These are phyloP conservation scores for Trifolium subterraneum DNA, from an alignment of 306 rosid genomes.

Conservation along the genomic window DNA sequence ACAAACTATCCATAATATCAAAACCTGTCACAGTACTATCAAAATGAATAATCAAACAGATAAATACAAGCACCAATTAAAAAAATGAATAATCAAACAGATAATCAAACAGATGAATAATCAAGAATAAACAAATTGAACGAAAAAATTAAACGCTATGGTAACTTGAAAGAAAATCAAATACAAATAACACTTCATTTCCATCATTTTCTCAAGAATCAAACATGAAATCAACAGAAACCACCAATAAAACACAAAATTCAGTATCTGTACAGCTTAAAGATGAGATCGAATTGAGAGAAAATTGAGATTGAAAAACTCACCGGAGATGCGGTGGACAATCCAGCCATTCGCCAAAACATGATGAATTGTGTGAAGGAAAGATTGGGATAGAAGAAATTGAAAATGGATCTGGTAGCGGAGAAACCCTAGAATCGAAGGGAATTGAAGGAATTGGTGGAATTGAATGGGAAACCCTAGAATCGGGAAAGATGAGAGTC, in stretches of 20 bases:
- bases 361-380: conserved; percentile 57
- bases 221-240: conserved; percentile 36
- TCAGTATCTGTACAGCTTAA: conserved; percentile 24
- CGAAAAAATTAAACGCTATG: neutral
- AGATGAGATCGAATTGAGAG: neutral
- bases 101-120: conserved; percentile 13
- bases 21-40: neutral
- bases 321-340: conserved; percentile 98
- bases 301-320: conserved; percentile 46
- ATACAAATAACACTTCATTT: conserved; percentile 14
- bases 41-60: neutral
- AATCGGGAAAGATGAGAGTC: conserved; percentile 46
- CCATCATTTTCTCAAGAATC: conserved; percentile 43
- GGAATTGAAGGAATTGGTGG: conserved; percentile 36
- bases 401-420: conserved; percentile 70
- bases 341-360: conserved; percentile 99
- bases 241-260: conserved; percentile 7
- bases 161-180: conserved; percentile 23
- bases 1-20: conserved; percentile 14
- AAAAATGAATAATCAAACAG: conserved; percentile 9
- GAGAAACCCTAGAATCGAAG: conserved; percentile 74
- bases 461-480: conserved; percentile 59
- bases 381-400: conserved; percentile 38
- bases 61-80: conserved; percentile 30
- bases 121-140: conserved; percentile 4